These are phyloP conservation scores for Cytospora chrysosperma DNA, from an alignment of 2,329 filamentous ascomycete genomes.

Conservation along the genomic window DNA sequence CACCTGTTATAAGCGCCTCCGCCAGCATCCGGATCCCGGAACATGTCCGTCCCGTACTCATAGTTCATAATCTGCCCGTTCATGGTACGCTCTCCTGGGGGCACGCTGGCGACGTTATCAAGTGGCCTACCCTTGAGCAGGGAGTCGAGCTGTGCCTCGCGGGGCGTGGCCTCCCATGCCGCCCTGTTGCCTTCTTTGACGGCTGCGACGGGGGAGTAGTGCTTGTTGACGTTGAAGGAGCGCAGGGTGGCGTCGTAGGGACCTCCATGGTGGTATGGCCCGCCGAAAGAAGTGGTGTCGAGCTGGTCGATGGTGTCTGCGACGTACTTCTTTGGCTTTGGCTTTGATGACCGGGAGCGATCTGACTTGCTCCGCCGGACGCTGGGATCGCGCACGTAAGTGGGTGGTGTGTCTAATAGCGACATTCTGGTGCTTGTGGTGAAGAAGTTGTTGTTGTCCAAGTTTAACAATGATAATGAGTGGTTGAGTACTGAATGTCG, in stretches of 20 bases:
- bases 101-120: constrained; percentile 75
- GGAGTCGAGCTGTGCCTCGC: constrained; percentile 73
- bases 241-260: constrained; percentile 83
- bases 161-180: constrained; percentile 77
- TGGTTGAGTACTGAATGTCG: background rate
- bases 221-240: constrained; percentile 65
- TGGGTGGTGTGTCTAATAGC: constrained; percentile 9
- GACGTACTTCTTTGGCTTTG: constrained; percentile 21
- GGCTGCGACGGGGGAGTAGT: constrained; percentile 72
- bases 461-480: background rate
- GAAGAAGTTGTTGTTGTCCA: background rate
- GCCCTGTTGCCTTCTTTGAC: constrained; percentile 70
- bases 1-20: constrained; percentile 79
- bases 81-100: constrained; percentile 67
- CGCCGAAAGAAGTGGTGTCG: constrained; percentile 61
- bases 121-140: constrained; percentile 73
- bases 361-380: constrained; percentile 41
- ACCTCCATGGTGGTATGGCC: constrained; percentile 81
- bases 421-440: constrained; percentile 15
- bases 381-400: constrained; percentile 4
- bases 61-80: constrained; percentile 73
- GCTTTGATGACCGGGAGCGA: constrained; percentile 46
- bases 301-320: constrained; percentile 80
- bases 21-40: constrained; percentile 66
- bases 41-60: constrained; percentile 81